These are phyloP conservation scores for Millerozyma miso DNA, from an alignment of 805 yeast genomes.

Conservation along the genomic window DNA sequence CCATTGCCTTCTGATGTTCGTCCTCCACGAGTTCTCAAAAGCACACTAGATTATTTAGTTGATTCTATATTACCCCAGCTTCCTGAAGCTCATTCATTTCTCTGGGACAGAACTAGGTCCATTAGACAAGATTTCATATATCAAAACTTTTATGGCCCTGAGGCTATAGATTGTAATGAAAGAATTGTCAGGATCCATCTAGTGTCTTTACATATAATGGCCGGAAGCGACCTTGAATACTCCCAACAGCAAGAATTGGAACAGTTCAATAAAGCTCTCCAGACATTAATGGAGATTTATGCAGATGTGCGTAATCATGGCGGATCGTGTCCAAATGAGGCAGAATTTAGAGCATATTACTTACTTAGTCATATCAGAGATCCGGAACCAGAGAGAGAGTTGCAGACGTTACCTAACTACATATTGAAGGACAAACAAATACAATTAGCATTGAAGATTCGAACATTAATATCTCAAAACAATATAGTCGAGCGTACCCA, in stretches of 20 bases:
- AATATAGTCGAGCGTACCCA: constrained; percentile 52
- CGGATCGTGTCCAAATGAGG: constrained; percentile 72
- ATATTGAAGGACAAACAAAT: constrained; percentile 54
- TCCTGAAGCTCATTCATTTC: constrained; percentile 83
- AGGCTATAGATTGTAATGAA: constrained; percentile 90
- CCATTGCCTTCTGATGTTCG: constrained; percentile 96
- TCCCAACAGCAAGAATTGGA: constrained; percentile 95
- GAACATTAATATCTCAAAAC: constrained; percentile 65
- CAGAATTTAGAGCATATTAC: constrained; percentile 89
- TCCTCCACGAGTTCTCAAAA: constrained; percentile 72
- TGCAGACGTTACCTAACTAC: constrained; percentile 60
- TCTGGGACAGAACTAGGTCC: constrained; percentile 97
- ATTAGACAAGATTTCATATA: constrained; percentile 96
- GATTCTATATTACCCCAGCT: constrained; percentile 57
- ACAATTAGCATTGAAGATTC: constrained; percentile 66
- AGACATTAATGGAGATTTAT: constrained; percentile 84
- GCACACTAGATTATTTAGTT: constrained; percentile 69
- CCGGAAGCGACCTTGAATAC: constrained; percentile 63
- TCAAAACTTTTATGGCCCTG: constrained; percentile 90
- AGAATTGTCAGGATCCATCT: constrained; percentile 86
- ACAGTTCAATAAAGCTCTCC: constrained; percentile 87
- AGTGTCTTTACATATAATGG: constrained; percentile 79
- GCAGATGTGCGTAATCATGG: constrained; percentile 71
- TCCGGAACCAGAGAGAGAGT: constrained; percentile 74
- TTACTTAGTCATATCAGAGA: constrained; percentile 76